phyloP scores from a whole-genome alignment of 352 stramenopile species.

The Peronospora farinosa region DNA sequence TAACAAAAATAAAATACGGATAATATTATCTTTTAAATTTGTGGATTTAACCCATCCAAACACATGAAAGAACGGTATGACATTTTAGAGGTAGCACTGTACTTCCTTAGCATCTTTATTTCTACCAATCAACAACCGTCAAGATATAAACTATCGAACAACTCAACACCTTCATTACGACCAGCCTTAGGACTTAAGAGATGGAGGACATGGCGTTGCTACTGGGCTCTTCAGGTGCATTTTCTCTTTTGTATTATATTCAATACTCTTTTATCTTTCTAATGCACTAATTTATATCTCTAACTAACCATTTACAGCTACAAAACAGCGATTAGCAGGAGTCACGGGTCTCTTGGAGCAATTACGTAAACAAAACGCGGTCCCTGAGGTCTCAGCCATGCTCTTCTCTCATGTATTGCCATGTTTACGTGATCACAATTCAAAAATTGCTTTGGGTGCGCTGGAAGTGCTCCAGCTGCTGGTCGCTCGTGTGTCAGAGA shows the following conservation, averaged over 20 bases:
- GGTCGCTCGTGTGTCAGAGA: constrained; percentile 39
- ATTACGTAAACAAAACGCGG: constrained; percentile 25
- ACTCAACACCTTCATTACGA: no score
- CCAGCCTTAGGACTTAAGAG: neutral
- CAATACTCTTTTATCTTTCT: neutral
- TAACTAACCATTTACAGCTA: constrained; percentile 36
- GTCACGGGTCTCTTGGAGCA: constrained; percentile 49
- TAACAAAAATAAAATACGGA: no score
- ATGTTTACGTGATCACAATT: constrained; percentile 82
- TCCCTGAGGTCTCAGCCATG: constrained; percentile 33
- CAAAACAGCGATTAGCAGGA: constrained; percentile 75
- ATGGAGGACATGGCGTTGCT: constrained; percentile 58
- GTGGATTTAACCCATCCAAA: no score
- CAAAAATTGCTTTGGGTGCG: constrained; percentile 61
- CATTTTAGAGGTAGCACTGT: no score
- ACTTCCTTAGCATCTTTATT: neutral
- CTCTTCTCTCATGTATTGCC: constrained; percentile 52
- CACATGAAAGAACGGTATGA: no score
- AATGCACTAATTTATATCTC: neutral
- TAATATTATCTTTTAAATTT: no score
- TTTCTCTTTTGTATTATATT: neutral
- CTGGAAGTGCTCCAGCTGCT: constrained; percentile 61
- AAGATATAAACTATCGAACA: constrained; percentile 19
- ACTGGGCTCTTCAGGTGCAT: constrained; percentile 50
- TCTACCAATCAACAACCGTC: neutral